Conservation (phyloP, 352 stramenopile genomes). For the Phytophthora vignae region DNA sequence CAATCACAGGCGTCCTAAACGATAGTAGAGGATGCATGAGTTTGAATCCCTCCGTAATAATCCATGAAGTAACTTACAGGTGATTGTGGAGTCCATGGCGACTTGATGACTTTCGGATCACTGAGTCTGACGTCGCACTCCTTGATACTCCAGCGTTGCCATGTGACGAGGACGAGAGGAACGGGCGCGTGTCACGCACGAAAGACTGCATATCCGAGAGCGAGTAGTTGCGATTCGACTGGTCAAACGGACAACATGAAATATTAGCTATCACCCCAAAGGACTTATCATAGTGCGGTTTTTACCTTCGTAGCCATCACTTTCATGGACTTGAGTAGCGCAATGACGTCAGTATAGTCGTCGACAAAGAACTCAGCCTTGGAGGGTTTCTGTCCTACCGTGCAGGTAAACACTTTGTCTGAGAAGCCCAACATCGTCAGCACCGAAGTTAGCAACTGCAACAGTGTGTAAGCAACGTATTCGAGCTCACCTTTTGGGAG, state of each 20-base stretch:
- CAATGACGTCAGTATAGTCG: slow-evolving; percentile 95
- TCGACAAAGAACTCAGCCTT: slow-evolving; percentile 97
- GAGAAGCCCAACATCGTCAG: no score
- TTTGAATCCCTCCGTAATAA: neutral
- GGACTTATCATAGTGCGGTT: neutral
- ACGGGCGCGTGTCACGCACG: slow-evolving; percentile 56
- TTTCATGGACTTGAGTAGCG: slow-evolving; percentile 88
- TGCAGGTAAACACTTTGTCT: slow-evolving; percentile 94
- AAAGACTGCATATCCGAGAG: slow-evolving; percentile 88
- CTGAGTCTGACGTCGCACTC: slow-evolving; percentile 52
- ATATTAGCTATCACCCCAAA: neutral
- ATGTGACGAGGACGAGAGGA: slow-evolving; percentile 62
- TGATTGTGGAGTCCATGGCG: slow-evolving; percentile 59
- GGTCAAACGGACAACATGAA: slow-evolving; percentile 8
- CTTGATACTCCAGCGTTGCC: slow-evolving; percentile 39
- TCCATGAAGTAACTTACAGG: slow-evolving; percentile 46
- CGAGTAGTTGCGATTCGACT: slow-evolving; percentile 88
- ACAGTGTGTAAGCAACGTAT: neutral
- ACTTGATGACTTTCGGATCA: slow-evolving; percentile 63
- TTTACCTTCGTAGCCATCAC: slow-evolving; percentile 79
- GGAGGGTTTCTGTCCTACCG: slow-evolving; percentile 98
- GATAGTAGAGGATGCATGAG: slow-evolving; percentile 1
- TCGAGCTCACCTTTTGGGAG: slow-evolving; percentile 51
- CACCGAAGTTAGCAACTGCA: no score
- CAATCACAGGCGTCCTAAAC: slow-evolving; percentile 66